Evolutionary conservation across 345 rosid species (phyloP), one percentile per base, ranked within the genome.

Genomic region (Eucalyptus regnans): DNA sequence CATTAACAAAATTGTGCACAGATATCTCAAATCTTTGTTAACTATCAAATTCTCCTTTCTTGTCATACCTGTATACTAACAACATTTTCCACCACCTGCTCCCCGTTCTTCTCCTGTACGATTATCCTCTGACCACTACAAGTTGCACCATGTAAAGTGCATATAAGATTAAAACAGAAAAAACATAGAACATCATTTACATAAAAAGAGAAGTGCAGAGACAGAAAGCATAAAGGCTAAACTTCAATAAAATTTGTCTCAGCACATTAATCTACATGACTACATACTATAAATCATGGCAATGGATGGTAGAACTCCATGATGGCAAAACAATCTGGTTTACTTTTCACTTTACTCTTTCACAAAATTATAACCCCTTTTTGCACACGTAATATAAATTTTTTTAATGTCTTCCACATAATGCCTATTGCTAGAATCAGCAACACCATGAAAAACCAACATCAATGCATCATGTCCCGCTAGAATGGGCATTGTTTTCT

Each of bases 121-220:
- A 94, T 94, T 54, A 96, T 95, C 93, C 98, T 95, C 93, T 97
- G 99, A 86, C 94, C 98, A 86, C 99, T 97, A 92, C 92, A 94
- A 31, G 81, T 79, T 62, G 88, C 68, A 46, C 49, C 49, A 90
- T 68, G 12, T 87, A 86, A 86, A 86, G 91, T 52, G 23, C 89
- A 83, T 56, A 80, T 14, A 41, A 87, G 50, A 44, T 54, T 50
- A 89, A 60, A 68, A 62, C 52, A 89, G 62, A 68, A 76, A 76
- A 76, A 37, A 41, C 15, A 76, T 37, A 37, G 83, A 37, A 37
- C 46, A 76, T 54, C 60, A 83, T 68, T 64, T 66, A 58, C 48
- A 33, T 60, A 64, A 56, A 76, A 31, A 43, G 49, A 23, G 16
- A 87, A 50, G 51, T 31, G 54, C 43, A 15, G 71, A 66, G 37